Conservation (phyloP, 345 rosid species). For the Citrus hindsii region DNA sequence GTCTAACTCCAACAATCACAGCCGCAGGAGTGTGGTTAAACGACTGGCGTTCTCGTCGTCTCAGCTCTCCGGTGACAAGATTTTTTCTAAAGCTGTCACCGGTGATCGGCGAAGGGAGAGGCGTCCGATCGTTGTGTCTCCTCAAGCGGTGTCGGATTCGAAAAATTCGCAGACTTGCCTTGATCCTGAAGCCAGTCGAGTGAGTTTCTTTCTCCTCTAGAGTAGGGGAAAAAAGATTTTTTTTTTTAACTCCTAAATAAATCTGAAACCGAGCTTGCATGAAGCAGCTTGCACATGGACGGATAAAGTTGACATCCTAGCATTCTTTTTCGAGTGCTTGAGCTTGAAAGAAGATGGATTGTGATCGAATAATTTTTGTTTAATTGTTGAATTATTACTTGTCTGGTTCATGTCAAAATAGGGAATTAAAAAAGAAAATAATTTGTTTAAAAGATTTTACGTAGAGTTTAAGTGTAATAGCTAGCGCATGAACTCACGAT, state of each 20-base stretch:
- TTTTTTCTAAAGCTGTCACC: conserved; percentile 14
- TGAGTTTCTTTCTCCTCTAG: conserved; percentile 26
- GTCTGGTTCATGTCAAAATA: neutral
- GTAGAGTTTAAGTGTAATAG: neutral
- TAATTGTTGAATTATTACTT: neutral
- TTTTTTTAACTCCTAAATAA: no score
- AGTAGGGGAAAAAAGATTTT: neutral
- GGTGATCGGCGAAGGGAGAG: conserved; percentile 13
- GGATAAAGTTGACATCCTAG: neutral
- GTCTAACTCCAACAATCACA: conserved; percentile 13
- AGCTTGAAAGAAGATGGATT: no score
- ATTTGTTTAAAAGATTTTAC: no score
- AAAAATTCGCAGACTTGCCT: conserved; percentile 88
- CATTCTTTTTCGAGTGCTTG: no score
- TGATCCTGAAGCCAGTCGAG: conserved; percentile 97
- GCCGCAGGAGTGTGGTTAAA: conserved; percentile 3
- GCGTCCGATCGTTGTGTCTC: conserved; percentile 52
- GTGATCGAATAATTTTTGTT: no score
- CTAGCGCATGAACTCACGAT: neutral
- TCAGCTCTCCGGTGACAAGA: conserved; percentile 43
- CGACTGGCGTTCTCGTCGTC: conserved; percentile 56
- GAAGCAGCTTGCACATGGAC: neutral
- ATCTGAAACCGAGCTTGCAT: neutral
- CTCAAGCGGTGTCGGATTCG: conserved; percentile 90
- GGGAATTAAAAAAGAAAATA: no score